These are phyloP conservation scores for Colletotrichum horii DNA, from an alignment of 2,329 filamentous ascomycete genomes.

Conservation along the genomic window DNA sequence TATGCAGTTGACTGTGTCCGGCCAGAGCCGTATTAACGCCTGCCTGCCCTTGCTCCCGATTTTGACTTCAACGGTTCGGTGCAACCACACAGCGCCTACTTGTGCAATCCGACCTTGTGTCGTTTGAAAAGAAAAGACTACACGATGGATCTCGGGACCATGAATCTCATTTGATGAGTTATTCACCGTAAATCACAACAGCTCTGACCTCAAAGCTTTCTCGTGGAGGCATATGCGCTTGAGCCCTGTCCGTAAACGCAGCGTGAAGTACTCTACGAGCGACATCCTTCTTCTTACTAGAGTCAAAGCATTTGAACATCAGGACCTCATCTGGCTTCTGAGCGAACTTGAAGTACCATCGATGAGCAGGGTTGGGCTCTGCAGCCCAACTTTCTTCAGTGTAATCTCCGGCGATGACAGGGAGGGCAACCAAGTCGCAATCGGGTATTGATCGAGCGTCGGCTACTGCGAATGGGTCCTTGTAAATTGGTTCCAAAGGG, in stretches of 20 bases:
- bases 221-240: slow-evolving; percentile 50
- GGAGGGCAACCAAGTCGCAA: slow-evolving; percentile 40
- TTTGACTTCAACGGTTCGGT: background rate
- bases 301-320: slow-evolving; percentile 69
- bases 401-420: slow-evolving; percentile 36
- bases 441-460: slow-evolving; percentile 36
- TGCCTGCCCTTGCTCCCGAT: background rate
- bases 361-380: slow-evolving; percentile 36
- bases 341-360: slow-evolving; percentile 58
- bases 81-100: background rate
- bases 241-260: slow-evolving; percentile 74
- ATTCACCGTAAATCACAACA: background rate
- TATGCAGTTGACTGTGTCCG: background rate
- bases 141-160: background rate
- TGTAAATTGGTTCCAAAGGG: slow-evolving; percentile 49
- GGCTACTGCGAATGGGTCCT: slow-evolving; percentile 45
- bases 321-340: slow-evolving; percentile 59
- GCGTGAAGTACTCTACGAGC: slow-evolving; percentile 71
- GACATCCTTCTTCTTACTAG: slow-evolving; percentile 47
- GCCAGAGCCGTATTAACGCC: background rate
- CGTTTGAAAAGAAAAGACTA: background rate
- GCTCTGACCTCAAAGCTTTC: background rate
- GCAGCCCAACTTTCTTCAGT: slow-evolving; percentile 40
- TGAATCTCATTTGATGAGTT: background rate
- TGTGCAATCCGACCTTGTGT: background rate